phyloP scores from a whole-genome alignment of 2,329 filamentous ascomycete genomes.

The Alternaria brassicae region DNA sequence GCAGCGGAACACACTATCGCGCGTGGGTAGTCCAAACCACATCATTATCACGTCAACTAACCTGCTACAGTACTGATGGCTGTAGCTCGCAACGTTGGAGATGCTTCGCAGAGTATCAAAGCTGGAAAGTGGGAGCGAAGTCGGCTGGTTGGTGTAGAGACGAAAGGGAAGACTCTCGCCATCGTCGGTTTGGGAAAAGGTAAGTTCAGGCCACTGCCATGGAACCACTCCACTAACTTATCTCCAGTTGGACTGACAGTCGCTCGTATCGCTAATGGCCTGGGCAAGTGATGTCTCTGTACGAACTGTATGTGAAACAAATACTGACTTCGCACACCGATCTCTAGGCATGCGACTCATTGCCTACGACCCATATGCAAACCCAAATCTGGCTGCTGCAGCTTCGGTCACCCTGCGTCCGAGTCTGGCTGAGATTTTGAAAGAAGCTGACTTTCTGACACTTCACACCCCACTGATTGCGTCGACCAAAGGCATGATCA shows the following conservation, averaged over 20 bases:
- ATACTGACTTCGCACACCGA: no score
- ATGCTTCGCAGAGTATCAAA: conserved; percentile 73
- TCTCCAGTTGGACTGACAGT: conserved; percentile 75
- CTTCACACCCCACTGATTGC: conserved; percentile 82
- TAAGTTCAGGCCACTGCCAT: conserved; percentile 26
- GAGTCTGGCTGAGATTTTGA: conserved; percentile 67
- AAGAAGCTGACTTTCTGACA: conserved; percentile 76
- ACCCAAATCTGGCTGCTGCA: conserved; percentile 71
- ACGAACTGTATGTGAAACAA: no score
- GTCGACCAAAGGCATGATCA: conserved; percentile 76
- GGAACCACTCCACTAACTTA: conserved; percentile 19
- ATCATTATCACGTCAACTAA: conserved; percentile 29
- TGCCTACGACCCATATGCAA: conserved; percentile 80
- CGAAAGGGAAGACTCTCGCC: conserved; percentile 77
- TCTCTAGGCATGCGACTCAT: conserved; percentile 79
- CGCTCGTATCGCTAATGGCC: conserved; percentile 76
- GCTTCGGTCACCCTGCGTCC: conserved; percentile 70
- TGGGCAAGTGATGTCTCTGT: conserved; percentile 81
- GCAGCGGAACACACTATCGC: conserved; percentile 80
- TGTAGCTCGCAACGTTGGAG: conserved; percentile 75
- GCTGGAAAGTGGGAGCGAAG: conserved; percentile 77
- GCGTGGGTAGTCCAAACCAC: conserved; percentile 35
- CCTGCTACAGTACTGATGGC: conserved; percentile 67
- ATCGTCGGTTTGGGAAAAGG: conserved; percentile 83
- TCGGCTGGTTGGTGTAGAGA: conserved; percentile 76